A percentile compares a stretch with the other conserved stretches of the same genome.
Conservation (phyloP, 2,329 filamentous ascomycete species). For the Helotiales sp. region DNA sequence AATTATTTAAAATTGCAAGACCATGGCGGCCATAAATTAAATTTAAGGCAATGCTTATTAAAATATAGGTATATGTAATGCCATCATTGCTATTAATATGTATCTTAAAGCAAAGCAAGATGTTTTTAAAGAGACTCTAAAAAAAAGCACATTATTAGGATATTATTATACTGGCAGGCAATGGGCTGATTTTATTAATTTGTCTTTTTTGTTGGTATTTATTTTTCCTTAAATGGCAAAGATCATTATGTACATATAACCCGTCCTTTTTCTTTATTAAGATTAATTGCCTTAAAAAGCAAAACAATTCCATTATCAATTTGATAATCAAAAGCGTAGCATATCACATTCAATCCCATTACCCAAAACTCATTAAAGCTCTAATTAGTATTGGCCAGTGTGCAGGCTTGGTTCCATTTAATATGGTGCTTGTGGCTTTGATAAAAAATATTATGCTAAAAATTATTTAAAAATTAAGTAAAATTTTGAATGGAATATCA, state of each 20-base stretch:
- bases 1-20: neutral
- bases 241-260: too few species aligned
- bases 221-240: too few species aligned
- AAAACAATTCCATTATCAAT: conserved; percentile 11
- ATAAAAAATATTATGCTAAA: conserved; percentile 6
- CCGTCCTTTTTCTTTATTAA: too few species aligned
- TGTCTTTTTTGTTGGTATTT: too few species aligned
- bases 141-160: too few species aligned
- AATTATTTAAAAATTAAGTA: conserved; percentile 5
- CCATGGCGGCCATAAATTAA: neutral
- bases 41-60: neutral
- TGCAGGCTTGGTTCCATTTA: conserved; percentile 1
- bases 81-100: too few species aligned
- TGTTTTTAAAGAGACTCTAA: too few species aligned
- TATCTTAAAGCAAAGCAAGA: too few species aligned
- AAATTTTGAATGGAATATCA: conserved; percentile 3
- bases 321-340: conserved; percentile 5
- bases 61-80: neutral
- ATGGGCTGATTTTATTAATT: too few species aligned
- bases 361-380: conserved; percentile 2
- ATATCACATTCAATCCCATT: conserved; percentile 1
- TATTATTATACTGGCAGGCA: too few species aligned
- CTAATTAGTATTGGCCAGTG: conserved; percentile 2
- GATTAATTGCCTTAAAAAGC: too few species aligned
- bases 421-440: neutral